Base-by-base conservation (phyloP, 1,284 basidiomycete species). In the Heterobasidion occidentale region DNA sequence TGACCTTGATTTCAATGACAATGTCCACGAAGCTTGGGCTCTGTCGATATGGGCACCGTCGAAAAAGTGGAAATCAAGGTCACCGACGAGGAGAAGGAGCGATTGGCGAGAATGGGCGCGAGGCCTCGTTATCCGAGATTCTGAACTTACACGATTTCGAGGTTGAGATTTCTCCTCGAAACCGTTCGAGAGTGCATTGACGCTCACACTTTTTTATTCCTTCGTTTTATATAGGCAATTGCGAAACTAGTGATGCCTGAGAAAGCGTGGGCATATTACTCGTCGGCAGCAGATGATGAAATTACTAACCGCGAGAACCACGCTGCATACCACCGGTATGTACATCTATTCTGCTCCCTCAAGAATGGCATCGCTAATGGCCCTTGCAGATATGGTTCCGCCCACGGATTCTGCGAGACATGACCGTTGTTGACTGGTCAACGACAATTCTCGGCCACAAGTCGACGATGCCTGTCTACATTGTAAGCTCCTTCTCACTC, bases 121-220 rank as follows among this genome's bases (percentile, higher is more conserved):
- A 76, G 83, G 55, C 93, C 93, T 74, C 81, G 2, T 74, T 97
- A 20, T 79, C 80, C 52, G 84, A 91, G 69, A 88, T 94, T 54
- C 76, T 96, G 38, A 94, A 89, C 63, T 72, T 97, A 62, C 92
- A 94, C 69, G 94, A 98, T 70, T 95, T 98, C 62, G 94, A 96
- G 76, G 86, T 86, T 55, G n/a, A 11, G 12, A 42, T 70, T 54
- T 36, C 46, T 52, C 17, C 27, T 12, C 15, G 42, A 47, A 34
- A 46, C 11, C 44, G 11, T 45, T 33, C 27, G 5, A 27, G 27
- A 4, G 4, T 36, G 20, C 27, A 34, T 42, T 52, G 14, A 33
- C 14, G 27, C 20, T 35, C 19, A 27, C 0, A 4, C 2, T 9
- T n/a, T 48, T 11, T 11, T 19, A 14, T 45, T 48, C 7, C 11